Evolutionary conservation across 306 rosid species (phyloP).

Genomic region (Pyrus bretschneideri): DNA sequence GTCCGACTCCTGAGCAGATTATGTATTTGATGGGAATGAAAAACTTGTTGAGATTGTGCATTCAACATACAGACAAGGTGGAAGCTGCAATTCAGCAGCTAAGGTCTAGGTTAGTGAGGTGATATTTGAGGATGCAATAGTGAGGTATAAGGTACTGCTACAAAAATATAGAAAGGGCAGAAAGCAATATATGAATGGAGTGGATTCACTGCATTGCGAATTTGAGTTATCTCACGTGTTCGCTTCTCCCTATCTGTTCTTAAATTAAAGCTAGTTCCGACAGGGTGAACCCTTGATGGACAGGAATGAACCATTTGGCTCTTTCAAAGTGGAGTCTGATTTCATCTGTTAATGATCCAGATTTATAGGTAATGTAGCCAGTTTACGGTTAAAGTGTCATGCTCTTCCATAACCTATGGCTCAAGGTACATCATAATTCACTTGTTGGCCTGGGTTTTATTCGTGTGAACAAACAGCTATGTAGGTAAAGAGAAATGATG

Average conservation of each 20-base stretch:
- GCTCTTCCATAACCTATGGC: neutral
- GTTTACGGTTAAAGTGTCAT: neutral
- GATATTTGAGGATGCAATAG: constrained; percentile 45
- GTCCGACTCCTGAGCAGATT: constrained; percentile 19
- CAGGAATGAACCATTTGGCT: neutral
- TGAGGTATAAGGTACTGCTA: constrained; percentile 46
- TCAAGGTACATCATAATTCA: neutral
- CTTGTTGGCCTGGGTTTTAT: neutral
- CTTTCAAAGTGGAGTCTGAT: neutral
- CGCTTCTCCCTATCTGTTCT: neutral
- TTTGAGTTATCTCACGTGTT: constrained; percentile 17
- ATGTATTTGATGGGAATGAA: constrained; percentile 27
- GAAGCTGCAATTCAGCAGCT: constrained; percentile 48
- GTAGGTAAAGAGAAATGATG: neutral
- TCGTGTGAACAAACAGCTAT: neutral
- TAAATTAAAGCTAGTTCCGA: neutral
- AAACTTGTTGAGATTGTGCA: constrained; percentile 27
- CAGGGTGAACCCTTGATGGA: neutral
- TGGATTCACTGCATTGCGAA: constrained; percentile 62
- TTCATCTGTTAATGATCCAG: neutral
- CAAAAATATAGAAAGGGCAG: constrained; percentile 53
- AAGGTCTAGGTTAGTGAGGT: constrained; percentile 55
- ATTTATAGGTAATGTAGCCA: neutral
- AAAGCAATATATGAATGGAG: constrained; percentile 66
- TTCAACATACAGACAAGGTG: constrained; percentile 32